Evolutionary conservation across 805 yeast genomes (phyloP).

Genomic region (Torulaspora franciscae): DNA sequence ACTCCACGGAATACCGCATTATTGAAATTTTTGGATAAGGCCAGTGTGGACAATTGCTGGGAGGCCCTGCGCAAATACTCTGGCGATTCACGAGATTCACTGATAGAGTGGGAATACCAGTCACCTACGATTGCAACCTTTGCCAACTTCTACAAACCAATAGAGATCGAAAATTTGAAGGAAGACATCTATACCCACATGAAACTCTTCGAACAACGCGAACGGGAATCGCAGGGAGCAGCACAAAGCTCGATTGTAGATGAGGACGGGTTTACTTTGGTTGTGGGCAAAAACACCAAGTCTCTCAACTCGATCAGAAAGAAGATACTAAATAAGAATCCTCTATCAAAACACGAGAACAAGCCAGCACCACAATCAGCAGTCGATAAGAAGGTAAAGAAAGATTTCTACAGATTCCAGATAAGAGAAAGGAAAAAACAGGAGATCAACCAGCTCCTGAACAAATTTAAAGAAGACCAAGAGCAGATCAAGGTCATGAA

Average conservation of each 20-base stretch:
- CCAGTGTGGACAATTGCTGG: slow-evolving; percentile 50
- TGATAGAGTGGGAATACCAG: slow-evolving; percentile 36
- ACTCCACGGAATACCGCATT: slow-evolving; percentile 73
- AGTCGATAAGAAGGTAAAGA: slow-evolving; percentile 66
- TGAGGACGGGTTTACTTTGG: slow-evolving; percentile 91
- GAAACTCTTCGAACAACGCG: slow-evolving; percentile 63
- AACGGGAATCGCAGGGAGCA: slow-evolving; percentile 53
- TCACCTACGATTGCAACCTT: slow-evolving; percentile 41
- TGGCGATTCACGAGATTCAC: slow-evolving; percentile 38
- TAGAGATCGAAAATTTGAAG: slow-evolving; percentile 49
- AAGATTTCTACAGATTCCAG: slow-evolving; percentile 94
- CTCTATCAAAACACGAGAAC: slow-evolving; percentile 31
- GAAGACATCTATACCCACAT: slow-evolving; percentile 56
- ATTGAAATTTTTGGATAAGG: slow-evolving; percentile 67
- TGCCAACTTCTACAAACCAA: slow-evolving; percentile 39
- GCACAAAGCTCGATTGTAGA: slow-evolving; percentile 64
- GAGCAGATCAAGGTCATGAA: slow-evolving; percentile 73
- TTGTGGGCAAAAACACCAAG: slow-evolving; percentile 81
- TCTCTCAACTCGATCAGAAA: slow-evolving; percentile 45
- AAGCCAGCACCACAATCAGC: slow-evolving; percentile 28
- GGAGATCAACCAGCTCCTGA: slow-evolving; percentile 82
- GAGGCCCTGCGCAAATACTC: slow-evolving; percentile 57
- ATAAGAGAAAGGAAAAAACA: slow-evolving; percentile 87
- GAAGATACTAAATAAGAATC: slow-evolving; percentile 33
- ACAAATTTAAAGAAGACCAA: slow-evolving; percentile 86